Evolutionary conservation across 129 eudicot genomes (phyloP).

Genomic region (Pseudognaphalium luteoalbum): DNA sequence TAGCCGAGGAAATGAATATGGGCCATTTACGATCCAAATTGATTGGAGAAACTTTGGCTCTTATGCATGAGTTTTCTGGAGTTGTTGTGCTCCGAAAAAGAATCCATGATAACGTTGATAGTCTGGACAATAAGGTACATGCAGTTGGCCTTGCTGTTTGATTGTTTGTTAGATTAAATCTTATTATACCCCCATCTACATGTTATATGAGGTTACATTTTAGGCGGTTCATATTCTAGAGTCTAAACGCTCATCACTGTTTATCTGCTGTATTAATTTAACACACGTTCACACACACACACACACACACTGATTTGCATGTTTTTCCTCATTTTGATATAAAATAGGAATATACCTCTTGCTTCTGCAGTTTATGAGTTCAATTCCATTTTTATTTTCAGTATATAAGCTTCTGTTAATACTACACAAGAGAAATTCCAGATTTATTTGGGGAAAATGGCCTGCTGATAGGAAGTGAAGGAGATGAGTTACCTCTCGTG

Average conservation of each 20-base stretch:
- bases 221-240: too few relatives aligned
- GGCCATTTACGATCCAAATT: neutral
- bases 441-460: neutral
- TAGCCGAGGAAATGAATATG: neutral
- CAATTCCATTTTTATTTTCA: neutral
- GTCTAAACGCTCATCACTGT: too few relatives aligned
- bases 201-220: too few relatives aligned
- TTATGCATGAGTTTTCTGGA: neutral
- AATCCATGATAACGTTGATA: neutral
- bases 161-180: neutral
- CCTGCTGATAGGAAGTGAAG: neutral
- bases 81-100: neutral
- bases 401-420: neutral
- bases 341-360: neutral
- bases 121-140: neutral
- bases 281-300: too few relatives aligned
- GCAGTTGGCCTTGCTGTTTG: neutral
- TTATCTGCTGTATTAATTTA: too few relatives aligned
- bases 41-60: neutral
- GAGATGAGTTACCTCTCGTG: neutral
- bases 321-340: neutral
- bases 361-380: neutral
- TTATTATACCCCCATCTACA: neutral
- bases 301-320: neutral
- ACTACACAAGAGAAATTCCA: neutral